phyloP scores from a whole-genome alignment of 768 basidiomycete species.

The Phylloporus arenicola region DNA sequence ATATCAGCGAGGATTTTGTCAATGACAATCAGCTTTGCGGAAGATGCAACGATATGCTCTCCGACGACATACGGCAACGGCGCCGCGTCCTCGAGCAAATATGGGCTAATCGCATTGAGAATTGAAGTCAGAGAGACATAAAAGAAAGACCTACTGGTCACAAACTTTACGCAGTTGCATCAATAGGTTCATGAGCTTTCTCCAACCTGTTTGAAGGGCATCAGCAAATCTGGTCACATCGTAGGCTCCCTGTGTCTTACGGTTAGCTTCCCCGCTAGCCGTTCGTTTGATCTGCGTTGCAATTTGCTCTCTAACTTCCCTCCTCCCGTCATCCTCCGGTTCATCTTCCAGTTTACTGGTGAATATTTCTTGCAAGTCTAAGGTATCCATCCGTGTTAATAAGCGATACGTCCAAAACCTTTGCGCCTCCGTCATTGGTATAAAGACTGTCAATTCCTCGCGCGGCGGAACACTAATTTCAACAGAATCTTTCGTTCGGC shows the following conservation, averaged over 20 bases:
- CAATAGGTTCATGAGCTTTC: constrained; percentile 59
- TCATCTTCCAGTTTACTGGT: constrained; percentile 25
- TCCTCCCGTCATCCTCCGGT: constrained; percentile 31
- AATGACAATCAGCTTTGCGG: constrained; percentile 50
- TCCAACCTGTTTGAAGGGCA: constrained; percentile 39
- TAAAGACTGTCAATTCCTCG: constrained; percentile 52
- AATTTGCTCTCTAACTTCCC: constrained; percentile 37
- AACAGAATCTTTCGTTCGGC: constrained; percentile 53
- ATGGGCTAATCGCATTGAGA: constrained; percentile 38
- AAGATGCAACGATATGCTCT: constrained; percentile 52
- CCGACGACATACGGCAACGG: constrained; percentile 47
- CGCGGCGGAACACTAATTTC: constrained; percentile 48
- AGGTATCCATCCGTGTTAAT: constrained; percentile 46
- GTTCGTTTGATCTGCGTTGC: constrained; percentile 34
- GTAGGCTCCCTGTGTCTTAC: constrained; percentile 14
- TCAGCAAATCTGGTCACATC: background rate
- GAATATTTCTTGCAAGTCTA: constrained; percentile 48
- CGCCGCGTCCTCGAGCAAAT: constrained; percentile 44
- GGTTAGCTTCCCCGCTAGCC: constrained; percentile 26
- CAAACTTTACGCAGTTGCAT: constrained; percentile 69
- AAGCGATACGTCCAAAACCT: constrained; percentile 58
- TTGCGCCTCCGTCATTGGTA: constrained; percentile 55
- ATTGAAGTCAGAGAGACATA: background rate
- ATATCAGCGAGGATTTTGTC: constrained; percentile 55
- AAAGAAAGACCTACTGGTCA: constrained; percentile 46